These are phyloP conservation scores for Peterozyma toletana DNA, from an alignment of 805 yeast species.

Conservation along the genomic window DNA sequence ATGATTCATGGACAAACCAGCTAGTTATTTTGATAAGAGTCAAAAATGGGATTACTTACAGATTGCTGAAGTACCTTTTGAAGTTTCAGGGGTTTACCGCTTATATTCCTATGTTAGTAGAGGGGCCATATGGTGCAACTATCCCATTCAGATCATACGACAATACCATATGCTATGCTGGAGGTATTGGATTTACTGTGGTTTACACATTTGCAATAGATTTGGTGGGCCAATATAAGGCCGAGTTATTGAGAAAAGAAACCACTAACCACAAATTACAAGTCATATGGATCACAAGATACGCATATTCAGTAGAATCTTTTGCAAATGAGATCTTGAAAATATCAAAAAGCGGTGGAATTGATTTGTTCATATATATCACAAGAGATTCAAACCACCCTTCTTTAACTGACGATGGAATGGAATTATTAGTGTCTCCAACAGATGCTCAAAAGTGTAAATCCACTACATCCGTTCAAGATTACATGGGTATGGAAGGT, in stretches of 20 bases:
- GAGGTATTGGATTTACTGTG: conserved; percentile 63
- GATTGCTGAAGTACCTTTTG: conserved; percentile 24
- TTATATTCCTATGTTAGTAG: conserved; percentile 37
- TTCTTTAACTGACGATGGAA: too few species aligned
- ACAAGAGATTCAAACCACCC: conserved; percentile 12
- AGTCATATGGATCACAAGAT: conserved; percentile 22
- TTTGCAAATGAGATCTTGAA: conserved; percentile 21
- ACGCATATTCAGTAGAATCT: conserved; percentile 20
- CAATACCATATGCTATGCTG: conserved; percentile 46
- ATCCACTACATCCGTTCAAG: too few species aligned
- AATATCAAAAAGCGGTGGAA: conserved; percentile 9
- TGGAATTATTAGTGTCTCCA: too few species aligned
- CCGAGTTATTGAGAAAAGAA: conserved; percentile 18
- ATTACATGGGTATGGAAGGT: too few species aligned
- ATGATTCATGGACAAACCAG: conserved; percentile 34
- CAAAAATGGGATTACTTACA: conserved; percentile 46
- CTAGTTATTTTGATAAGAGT: conserved; percentile 37
- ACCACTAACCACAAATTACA: conserved; percentile 11
- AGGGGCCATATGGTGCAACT: conserved; percentile 54
- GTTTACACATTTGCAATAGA: conserved; percentile 38
- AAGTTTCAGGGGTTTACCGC: conserved; percentile 26
- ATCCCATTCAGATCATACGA: conserved; percentile 40
- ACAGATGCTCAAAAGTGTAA: too few species aligned
- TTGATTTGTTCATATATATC: conserved; percentile 7
- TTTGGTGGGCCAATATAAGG: conserved; percentile 24